phyloP scores from a whole-genome alignment of 2,329 filamentous ascomycete species.

The Fusarium foetens region DNA sequence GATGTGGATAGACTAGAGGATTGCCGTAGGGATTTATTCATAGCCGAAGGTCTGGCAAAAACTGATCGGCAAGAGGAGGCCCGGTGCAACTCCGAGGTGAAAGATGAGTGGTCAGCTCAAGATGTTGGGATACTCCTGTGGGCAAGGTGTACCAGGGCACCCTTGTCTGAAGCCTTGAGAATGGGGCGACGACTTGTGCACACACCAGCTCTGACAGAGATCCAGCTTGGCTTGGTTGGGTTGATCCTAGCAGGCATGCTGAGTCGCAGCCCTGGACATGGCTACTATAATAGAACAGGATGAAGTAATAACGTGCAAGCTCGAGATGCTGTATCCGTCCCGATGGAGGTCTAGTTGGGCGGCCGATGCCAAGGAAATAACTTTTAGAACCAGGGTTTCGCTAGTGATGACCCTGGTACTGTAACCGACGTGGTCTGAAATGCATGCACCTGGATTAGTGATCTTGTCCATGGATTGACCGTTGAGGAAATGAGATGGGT shows the following conservation, averaged over 20 bases:
- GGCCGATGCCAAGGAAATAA: conserved; percentile 37
- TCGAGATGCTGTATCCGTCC: background rate
- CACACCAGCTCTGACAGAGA: conserved; percentile 36
- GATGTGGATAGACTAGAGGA: conserved; percentile 33
- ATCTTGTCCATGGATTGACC: conserved; percentile 27
- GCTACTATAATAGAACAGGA: conserved; percentile 37
- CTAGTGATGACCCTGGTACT: conserved; percentile 33
- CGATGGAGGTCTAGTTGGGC: conserved; percentile 22
- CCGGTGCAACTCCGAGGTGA: conserved; percentile 32
- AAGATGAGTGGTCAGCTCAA: conserved; percentile 26
- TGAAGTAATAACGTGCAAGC: conserved; percentile 25
- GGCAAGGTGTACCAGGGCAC: conserved; percentile 20
- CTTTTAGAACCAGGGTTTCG: conserved; percentile 26
- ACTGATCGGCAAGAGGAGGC: conserved; percentile 29
- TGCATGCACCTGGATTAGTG: conserved; percentile 42
- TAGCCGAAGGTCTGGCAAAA: conserved; percentile 29
- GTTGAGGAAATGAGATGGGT: conserved; percentile 21
- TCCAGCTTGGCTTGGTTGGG: conserved; percentile 21
- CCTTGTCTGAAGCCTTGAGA: conserved; percentile 18
- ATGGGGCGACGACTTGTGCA: conserved; percentile 25
- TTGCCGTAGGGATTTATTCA: conserved; percentile 38
- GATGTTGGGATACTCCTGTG: conserved; percentile 31
- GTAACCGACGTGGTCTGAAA: conserved; percentile 28
- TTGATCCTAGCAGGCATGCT: conserved; percentile 39
- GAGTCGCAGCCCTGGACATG: conserved; percentile 36